A percentile compares a stretch with the other conserved stretches of the same genome.
These are phyloP conservation scores for Exophiala calicioides DNA, from an alignment of 2,329 filamentous ascomycete genomes.

Conservation along the genomic window DNA sequence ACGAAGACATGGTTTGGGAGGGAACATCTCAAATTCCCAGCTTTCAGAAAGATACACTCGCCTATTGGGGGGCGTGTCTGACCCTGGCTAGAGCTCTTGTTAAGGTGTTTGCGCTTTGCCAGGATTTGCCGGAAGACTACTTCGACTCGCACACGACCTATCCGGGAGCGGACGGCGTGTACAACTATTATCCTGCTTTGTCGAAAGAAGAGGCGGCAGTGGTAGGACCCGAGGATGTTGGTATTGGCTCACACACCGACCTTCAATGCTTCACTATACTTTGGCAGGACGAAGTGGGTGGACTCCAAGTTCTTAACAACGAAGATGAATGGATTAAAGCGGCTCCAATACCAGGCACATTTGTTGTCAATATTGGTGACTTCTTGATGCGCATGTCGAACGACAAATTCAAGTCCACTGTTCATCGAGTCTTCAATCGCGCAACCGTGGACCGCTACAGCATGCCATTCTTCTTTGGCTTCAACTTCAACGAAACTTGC, in stretches of 20 bases:
- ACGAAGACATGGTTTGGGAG: conserved; percentile 57
- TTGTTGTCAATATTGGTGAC: conserved; percentile 55
- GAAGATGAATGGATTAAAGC: conserved; percentile 47
- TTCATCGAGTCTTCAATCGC: conserved; percentile 55
- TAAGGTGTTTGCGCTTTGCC: conserved; percentile 55
- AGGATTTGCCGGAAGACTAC: conserved; percentile 56
- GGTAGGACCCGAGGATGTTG: conserved; percentile 36
- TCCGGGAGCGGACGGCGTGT: conserved; percentile 50
- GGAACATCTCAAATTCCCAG: conserved; percentile 49
- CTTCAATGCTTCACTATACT: conserved; percentile 57
- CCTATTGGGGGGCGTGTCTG: conserved; percentile 54
- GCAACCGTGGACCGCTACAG: conserved; percentile 38
- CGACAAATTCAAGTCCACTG: conserved; percentile 51
- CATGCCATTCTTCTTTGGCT: conserved; percentile 60
- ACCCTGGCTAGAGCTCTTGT: conserved; percentile 54
- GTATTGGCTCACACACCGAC: conserved; percentile 54
- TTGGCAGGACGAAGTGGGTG: conserved; percentile 56
- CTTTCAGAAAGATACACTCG: conserved; percentile 50
- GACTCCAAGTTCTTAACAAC: conserved; percentile 50
- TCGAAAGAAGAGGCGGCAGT: conserved; percentile 34
- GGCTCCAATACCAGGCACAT: conserved; percentile 43
- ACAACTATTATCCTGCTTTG: conserved; percentile 49
- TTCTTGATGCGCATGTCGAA: conserved; percentile 54
- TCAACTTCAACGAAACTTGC: conserved; percentile 56
- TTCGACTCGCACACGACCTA: conserved; percentile 58